Evolutionary conservation across 2,329 filamentous ascomycete species (phyloP), one percentile per base, ranked within the genome.

Genomic region (Penicillium janthinellum): DNA sequence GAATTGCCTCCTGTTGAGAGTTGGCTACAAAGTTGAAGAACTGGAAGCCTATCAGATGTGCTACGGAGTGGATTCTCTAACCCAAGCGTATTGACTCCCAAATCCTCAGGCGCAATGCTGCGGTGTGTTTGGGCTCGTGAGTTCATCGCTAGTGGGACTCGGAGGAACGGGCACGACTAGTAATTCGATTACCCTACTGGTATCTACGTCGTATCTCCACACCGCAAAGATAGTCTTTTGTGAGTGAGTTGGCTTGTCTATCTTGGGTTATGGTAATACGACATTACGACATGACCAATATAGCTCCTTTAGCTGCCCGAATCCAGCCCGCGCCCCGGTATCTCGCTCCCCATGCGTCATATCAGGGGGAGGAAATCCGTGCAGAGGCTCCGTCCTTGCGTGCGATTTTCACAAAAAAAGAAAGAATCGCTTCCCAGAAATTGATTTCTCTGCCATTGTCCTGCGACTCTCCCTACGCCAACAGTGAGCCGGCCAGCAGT

Each of bases 301-400:
- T 50, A 12, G 7, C 14, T 44, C 25, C 4, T 54, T 17, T 38
- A 28, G 38, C 51, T 44, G 38, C 51, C 51, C 39, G 39, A 54
- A 37, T 52, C 39, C 56, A 56, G 39, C 48, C 59, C 45, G 58
- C 28, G 42, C 56, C 44, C 45, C 55, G 28, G 45, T 44, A 49
- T 47, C 45, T 28, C 35, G 22, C 50, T 41, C 52, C 62, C 62
- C 50, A 44, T 60, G 59, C 63, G 51, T 66, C 63, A 61, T 59
- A 60, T 64, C 57, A 64, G 55, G 63, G 54, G 56, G 56, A 48
- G 54, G 52, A 57, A 56, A 52, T 28, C 45, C 48, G 45, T 52
- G 49, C 55, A 51, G 61, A 56, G 39, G 35, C 45, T 57, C 38
- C 49, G 52, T 57, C 53, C 47, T 47, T 56, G 45, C 47, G 44